Conservation (phyloP, 306 rosid species). For the Potentilla sterilis region DNA sequence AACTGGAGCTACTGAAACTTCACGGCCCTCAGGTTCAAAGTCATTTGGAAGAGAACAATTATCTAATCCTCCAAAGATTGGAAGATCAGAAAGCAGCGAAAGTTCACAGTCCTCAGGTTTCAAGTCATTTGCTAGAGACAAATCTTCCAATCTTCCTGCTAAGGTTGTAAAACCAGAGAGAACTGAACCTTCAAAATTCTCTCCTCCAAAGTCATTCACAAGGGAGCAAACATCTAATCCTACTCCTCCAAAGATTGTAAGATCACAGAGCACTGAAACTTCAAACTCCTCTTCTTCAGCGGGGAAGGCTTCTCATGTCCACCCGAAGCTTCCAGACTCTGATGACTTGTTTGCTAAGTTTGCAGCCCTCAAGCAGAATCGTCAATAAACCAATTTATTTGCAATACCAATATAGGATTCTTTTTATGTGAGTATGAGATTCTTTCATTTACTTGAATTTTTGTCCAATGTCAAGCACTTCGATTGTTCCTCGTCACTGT, state of each 20-base stretch:
- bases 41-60: constrained; percentile 15
- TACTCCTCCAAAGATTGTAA: constrained; percentile 26
- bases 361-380: constrained; percentile 53
- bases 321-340: constrained; percentile 86
- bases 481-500: constrained; percentile 12
- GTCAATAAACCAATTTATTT: constrained; percentile 33
- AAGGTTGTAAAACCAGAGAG: constrained; percentile 30
- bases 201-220: constrained; percentile 1
- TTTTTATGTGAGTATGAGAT: constrained; percentile 13
- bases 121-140: constrained; percentile 9
- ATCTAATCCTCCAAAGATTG: constrained; percentile 31
- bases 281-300: constrained; percentile 13
- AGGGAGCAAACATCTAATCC: constrained; percentile 15
- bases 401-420: constrained; percentile 25
- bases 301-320: constrained; percentile 61
- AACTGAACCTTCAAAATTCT: constrained; percentile 25
- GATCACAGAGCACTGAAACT: constrained; percentile 31
- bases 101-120: constrained; percentile 29
- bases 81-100: constrained; percentile 33
- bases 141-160: constrained; percentile 19
- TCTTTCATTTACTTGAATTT: constrained; percentile 21
- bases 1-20: constrained; percentile 31
- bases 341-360: constrained; percentile 69
- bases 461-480: constrained; percentile 13
- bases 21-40: constrained; percentile 22